These are phyloP conservation scores for Endotrypanum monterogeii DNA, from an alignment of 208 protist genomes.

Conservation along the genomic window DNA sequence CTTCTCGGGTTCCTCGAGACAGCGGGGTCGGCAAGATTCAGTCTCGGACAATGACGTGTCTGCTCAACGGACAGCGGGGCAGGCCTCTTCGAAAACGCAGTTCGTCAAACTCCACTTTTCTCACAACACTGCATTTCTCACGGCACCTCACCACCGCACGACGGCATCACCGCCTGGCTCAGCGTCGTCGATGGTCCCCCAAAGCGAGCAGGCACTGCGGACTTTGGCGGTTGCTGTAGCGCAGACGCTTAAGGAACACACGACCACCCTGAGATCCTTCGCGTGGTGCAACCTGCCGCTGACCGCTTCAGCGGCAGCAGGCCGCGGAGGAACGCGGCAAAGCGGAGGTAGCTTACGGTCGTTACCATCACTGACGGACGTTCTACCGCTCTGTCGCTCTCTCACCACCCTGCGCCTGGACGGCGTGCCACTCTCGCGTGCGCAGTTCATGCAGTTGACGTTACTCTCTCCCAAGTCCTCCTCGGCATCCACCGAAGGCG, in stretches of 20 bases:
- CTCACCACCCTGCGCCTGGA: constrained; percentile 47
- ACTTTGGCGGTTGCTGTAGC: constrained; percentile 26
- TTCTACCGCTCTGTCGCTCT: constrained; percentile 37
- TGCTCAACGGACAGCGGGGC: constrained; percentile 15
- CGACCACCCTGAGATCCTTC: constrained; percentile 32
- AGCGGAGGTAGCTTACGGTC: neutral
- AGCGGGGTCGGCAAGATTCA: neutral
- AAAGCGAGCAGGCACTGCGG: constrained; percentile 20
- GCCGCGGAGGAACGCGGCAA: neutral
- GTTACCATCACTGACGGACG: constrained; percentile 33
- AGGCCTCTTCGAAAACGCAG: constrained; percentile 4
- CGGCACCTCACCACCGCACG: neutral
- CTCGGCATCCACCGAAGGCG: constrained; percentile 5
- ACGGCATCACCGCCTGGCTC: neutral
- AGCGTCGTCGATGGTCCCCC: constrained; percentile 2
- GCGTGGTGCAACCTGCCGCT: constrained; percentile 46
- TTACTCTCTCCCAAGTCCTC: constrained; percentile 6
- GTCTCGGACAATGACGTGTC: constrained; percentile 4
- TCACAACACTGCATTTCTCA: constrained; percentile 6
- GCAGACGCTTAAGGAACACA: constrained; percentile 20
- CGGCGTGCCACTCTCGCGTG: constrained; percentile 32
- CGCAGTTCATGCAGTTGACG: constrained; percentile 38
- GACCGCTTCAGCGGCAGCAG: neutral
- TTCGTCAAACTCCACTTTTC: constrained; percentile 23
- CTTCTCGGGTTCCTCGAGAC: neutral